Conservation (phyloP, 768 basidiomycete genomes). For the Naganishia vishniacii region DNA sequence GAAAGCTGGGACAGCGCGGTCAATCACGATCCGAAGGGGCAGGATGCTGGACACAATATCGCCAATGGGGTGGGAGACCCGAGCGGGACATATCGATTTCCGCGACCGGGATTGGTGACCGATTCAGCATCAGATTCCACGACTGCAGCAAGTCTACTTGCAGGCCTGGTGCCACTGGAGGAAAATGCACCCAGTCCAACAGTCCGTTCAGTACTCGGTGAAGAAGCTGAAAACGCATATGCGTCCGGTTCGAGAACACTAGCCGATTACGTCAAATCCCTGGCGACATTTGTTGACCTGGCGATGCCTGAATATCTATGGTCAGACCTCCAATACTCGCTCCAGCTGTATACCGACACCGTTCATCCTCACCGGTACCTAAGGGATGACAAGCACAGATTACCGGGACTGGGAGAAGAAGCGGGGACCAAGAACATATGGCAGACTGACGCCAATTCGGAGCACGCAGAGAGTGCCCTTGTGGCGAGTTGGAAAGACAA, state of each 20-base stretch:
- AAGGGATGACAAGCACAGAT: not conserved
- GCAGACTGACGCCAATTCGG: slow-evolving; percentile 42
- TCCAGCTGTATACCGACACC: slow-evolving; percentile 25
- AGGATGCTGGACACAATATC: too few relatives aligned
- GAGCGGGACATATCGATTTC: too few relatives aligned
- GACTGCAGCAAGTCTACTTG: slow-evolving; percentile 2
- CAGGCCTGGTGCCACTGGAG: slow-evolving; percentile 5
- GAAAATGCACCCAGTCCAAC: not conserved
- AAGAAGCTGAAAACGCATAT: slow-evolving; percentile 39
- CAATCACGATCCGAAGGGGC: too few relatives aligned
- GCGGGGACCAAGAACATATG: slow-evolving; percentile 34
- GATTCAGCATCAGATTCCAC: not conserved
- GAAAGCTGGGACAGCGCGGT: too few relatives aligned
- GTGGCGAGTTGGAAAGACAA: slow-evolving; percentile 37
- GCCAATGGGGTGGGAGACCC: too few relatives aligned
- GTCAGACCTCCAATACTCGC: slow-evolving; percentile 15
- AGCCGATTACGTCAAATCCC: slow-evolving; percentile 14
- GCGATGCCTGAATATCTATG: slow-evolving; percentile 31
- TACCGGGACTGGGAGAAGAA: slow-evolving; percentile 16
- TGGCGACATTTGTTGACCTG: slow-evolving; percentile 16
- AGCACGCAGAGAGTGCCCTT: slow-evolving; percentile 20
- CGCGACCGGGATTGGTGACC: too few relatives aligned
- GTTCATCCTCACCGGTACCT: not conserved
- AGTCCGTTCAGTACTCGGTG: slow-evolving; percentile 34
- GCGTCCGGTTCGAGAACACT: slow-evolving; percentile 25